These are phyloP conservation scores for Amylostereum areolatum DNA, from an alignment of 1,284 basidiomycete genomes.

Conservation along the genomic window DNA sequence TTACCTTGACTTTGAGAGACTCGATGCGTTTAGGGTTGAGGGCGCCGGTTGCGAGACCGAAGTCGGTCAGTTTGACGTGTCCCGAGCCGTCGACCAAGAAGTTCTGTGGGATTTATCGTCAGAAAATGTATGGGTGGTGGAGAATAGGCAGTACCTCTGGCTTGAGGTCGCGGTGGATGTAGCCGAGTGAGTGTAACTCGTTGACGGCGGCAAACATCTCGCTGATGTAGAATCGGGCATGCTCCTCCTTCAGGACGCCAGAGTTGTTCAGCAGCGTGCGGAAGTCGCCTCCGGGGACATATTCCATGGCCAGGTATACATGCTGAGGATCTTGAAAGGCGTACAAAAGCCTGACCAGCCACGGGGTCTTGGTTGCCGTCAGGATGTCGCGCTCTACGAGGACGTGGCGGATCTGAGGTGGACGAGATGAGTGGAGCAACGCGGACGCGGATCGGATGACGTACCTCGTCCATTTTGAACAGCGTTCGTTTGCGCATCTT, in stretches of 20 bases:
- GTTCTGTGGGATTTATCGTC: slow-evolving; percentile 53
- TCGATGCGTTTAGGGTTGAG: slow-evolving; percentile 95
- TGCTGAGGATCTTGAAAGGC: slow-evolving; percentile 89
- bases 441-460: slow-evolving; percentile 10
- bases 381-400: slow-evolving; percentile 96
- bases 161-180: slow-evolving; percentile 97
- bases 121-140: not conserved
- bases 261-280: slow-evolving; percentile 94
- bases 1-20: slow-evolving; percentile 85
- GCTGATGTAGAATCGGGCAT: slow-evolving; percentile 90
- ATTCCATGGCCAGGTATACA: slow-evolving; percentile 98
- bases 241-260: slow-evolving; percentile 92
- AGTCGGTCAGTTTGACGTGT: slow-evolving; percentile 98
- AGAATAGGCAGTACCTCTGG: slow-evolving; percentile 66
- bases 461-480: slow-evolving; percentile 94
- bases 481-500: slow-evolving; percentile 92
- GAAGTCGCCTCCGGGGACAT: slow-evolving; percentile 95
- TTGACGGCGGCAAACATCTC: slow-evolving; percentile 94
- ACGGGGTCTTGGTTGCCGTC: slow-evolving; percentile 92
- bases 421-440: slow-evolving; percentile 7
- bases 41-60: slow-evolving; percentile 95
- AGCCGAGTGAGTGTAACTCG: slow-evolving; percentile 91
- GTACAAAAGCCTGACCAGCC: slow-evolving; percentile 89
- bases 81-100: slow-evolving; percentile 95
- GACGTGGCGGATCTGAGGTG: slow-evolving; percentile 77